Evolutionary conservation across 768 basidiomycete species (phyloP), one percentile per base, ranked within the genome.

Genomic region (Tylopilus plumbeoviolaceoides): DNA sequence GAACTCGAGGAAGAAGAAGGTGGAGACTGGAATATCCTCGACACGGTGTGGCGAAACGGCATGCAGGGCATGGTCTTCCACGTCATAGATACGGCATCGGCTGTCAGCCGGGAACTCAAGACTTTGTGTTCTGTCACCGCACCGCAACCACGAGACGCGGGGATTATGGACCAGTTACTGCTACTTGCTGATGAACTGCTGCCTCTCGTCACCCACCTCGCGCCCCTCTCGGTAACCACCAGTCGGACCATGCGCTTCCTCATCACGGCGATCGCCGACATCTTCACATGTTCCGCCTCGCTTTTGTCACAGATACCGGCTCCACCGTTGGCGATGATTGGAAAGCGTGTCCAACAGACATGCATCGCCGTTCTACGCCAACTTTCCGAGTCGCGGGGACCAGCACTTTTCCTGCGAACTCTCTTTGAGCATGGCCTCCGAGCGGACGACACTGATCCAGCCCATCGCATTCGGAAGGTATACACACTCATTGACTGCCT

Each of bases 41-140:
- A 83, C 48, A 72, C 75, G 2, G 77, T 83, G 46, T 87, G 87
- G 86, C 72, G 75, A 6, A 83, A 84, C 56, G 72, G 77, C 3
- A 71, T 72, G 5, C 81, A 83, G 53, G 83, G 83, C 17, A 67
- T 88, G 41, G 60, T 82, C 14, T 75, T 78, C 11, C 80, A 81
- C 20, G 73, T 89, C 3, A 74, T 82, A 33, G 78, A 83, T 39
- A 59, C 81, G 46, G 70, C 83, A 47, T 58, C 68, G 14, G 75
- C 74, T 17, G 67, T 87, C 39, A 67, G 75, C 18, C 71, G 74
- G 14, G 84, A 87, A 55, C 70, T 89, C 33, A 76, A 74, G 48
- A 65, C 63, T 1, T 73, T 83, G 51, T 89, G 87, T 63, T 68
- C 69, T 14, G 54, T 83, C 28, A 59, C 63, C 5, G 65, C 71